Percentiles rank a stretch among this genome's conserved stretches.
These are phyloP conservation scores for Orbilia javanica DNA, from an alignment of 2,329 filamentous ascomycete genomes.

Conservation along the genomic window DNA sequence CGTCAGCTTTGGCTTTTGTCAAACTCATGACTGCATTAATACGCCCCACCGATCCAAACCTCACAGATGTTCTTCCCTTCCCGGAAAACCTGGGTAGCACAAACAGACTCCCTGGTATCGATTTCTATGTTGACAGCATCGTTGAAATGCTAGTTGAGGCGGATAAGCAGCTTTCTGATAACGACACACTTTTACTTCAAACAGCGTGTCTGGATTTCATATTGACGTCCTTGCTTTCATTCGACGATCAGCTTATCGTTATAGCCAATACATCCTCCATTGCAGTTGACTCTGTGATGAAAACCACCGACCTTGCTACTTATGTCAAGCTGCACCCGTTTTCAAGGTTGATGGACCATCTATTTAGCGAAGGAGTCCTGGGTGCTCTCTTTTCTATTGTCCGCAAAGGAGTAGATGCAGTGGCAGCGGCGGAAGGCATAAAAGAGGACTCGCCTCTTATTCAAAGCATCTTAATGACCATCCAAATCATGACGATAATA, in stretches of 20 bases:
- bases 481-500: conserved; percentile 85
- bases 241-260: conserved; percentile 93
- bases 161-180: conserved; percentile 50
- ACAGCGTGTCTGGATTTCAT: conserved; percentile 88
- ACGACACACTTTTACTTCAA: conserved; percentile 68
- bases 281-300: conserved; percentile 79
- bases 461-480: conserved; percentile 79
- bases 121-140: conserved; percentile 91
- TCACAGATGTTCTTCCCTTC: conserved; percentile 83
- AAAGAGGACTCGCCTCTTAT: conserved; percentile 84
- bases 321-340: conserved; percentile 94
- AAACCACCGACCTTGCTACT: conserved; percentile 77
- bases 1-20: conserved; percentile 87
- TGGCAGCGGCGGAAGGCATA: conserved; percentile 70
- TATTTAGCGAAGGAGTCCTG: conserved; percentile 93
- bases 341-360: conserved; percentile 94
- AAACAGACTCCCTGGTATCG: conserved; percentile 85
- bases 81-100: conserved; percentile 84
- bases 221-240: conserved; percentile 80
- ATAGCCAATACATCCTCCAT: conserved; percentile 84
- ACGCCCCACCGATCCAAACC: conserved; percentile 73
- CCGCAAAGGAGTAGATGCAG: conserved; percentile 75
- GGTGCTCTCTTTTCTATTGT: conserved; percentile 81
- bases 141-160: conserved; percentile 69
- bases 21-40: conserved; percentile 80